A percentile compares a stretch with the other conserved stretches of the same genome.
These are phyloP conservation scores for Cucumis cinereus DNA, from an alignment of 306 rosid genomes.

Conservation along the genomic window DNA sequence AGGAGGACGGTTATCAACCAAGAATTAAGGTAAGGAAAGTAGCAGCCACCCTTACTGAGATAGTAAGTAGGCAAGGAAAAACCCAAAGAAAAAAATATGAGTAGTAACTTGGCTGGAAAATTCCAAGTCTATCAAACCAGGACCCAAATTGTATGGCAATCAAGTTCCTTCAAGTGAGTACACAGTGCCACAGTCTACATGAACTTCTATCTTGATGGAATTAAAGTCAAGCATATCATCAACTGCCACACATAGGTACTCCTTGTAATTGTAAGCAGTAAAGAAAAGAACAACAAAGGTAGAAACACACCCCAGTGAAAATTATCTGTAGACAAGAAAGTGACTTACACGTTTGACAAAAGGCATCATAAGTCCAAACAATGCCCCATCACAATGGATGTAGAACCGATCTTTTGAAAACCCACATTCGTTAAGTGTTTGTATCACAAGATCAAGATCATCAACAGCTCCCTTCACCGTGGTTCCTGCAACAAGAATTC, in stretches of 20 bases:
- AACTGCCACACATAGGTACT: neutral
- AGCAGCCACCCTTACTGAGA: neutral
- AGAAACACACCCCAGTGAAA: neutral
- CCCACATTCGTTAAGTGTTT: constrained; percentile 42
- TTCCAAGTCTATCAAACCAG: neutral
- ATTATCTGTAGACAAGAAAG: neutral
- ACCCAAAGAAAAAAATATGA: neutral
- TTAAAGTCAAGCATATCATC: neutral
- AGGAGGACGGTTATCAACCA: neutral
- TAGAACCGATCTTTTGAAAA: constrained; percentile 43
- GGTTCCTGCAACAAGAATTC: constrained; percentile 29
- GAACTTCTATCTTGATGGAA: neutral
- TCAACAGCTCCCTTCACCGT: constrained; percentile 62
- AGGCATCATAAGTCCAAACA: constrained; percentile 63
- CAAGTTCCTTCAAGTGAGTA: neutral
- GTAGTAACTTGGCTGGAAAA: neutral
- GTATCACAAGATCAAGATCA: constrained; percentile 43
- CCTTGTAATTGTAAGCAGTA: neutral
- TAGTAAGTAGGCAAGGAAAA: neutral
- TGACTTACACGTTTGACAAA: constrained; percentile 35
- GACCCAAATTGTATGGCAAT: neutral
- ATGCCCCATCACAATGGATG: constrained; percentile 62
- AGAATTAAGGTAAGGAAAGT: neutral
- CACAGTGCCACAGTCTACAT: neutral
- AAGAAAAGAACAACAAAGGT: neutral